phyloP scores from a whole-genome alignment of 2,329 filamentous ascomycete genomes.

The Fusarium falciforme region DNA sequence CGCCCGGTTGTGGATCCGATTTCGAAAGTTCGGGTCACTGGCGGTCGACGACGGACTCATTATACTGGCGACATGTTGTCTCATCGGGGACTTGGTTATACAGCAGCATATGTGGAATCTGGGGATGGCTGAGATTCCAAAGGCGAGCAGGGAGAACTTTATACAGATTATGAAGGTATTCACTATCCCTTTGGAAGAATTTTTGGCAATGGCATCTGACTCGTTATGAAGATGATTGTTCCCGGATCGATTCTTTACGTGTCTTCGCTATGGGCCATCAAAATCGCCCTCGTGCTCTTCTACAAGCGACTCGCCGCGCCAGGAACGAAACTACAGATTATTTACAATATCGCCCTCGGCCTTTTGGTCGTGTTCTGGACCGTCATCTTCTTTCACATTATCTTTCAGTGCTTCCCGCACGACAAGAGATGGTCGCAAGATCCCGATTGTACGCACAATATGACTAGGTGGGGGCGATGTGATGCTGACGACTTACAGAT shows the following conservation, averaged over 20 bases:
- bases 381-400: constrained; percentile 52
- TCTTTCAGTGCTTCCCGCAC: constrained; percentile 53
- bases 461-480: neutral
- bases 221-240: constrained; percentile 49
- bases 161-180: constrained; percentile 42
- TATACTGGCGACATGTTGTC: constrained; percentile 28
- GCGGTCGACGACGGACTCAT: constrained; percentile 35
- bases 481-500: constrained; percentile 18
- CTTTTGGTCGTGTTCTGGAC: constrained; percentile 46
- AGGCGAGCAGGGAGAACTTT: constrained; percentile 36
- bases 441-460: constrained; percentile 32
- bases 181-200: neutral
- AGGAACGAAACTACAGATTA: constrained; percentile 48
- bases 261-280: constrained; percentile 54
- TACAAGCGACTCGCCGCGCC: constrained; percentile 54
- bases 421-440: constrained; percentile 47
- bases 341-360: constrained; percentile 52
- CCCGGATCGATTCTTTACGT: constrained; percentile 55
- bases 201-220: neutral
- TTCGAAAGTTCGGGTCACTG: constrained; percentile 27
- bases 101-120: constrained; percentile 42
- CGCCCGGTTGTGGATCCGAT: constrained; percentile 35
- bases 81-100: constrained; percentile 37
- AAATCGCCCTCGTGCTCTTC: constrained; percentile 54
- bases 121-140: constrained; percentile 42